A percentile compares a stretch with the other conserved stretches of the same genome.
These are phyloP conservation scores for Elsinoe australis DNA, from an alignment of 2,329 filamentous ascomycete species.

Conservation along the genomic window DNA sequence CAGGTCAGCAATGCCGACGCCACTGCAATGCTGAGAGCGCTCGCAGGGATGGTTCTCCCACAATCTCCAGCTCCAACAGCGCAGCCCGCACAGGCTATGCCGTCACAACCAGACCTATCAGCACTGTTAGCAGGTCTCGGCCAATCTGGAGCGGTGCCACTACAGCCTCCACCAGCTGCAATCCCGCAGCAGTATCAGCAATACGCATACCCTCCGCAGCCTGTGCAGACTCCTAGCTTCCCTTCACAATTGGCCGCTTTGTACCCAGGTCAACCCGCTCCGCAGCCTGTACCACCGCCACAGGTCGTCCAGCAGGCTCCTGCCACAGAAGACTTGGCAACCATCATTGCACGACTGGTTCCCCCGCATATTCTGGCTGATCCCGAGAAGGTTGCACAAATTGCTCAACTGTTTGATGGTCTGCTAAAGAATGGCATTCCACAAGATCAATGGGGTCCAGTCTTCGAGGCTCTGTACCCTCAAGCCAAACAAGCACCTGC, in stretches of 20 bases:
- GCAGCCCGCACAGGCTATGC: not conserved
- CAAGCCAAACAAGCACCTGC: conserved; percentile 23
- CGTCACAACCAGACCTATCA: conserved; percentile 16
- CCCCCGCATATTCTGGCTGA: conserved; percentile 33
- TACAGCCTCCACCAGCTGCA: conserved; percentile 19
- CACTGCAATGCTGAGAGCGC: conserved; percentile 31
- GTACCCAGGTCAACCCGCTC: not conserved
- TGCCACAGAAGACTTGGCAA: conserved; percentile 10
- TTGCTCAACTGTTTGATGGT: conserved; percentile 66
- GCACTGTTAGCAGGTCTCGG: conserved; percentile 19
- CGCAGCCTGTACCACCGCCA: not conserved
- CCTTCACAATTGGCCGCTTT: conserved; percentile 4
- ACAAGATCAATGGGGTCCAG: conserved; percentile 63
- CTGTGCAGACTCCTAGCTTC: not conserved
- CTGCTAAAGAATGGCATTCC: conserved; percentile 68
- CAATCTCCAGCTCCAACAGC: not conserved
- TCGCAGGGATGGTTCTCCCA: conserved; percentile 25
- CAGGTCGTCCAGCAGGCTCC: conserved; percentile 1
- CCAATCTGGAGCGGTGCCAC: conserved; percentile 18
- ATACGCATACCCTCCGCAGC: not conserved
- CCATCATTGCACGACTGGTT: conserved; percentile 25
- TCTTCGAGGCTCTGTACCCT: conserved; percentile 44
- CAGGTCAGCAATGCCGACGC: conserved; percentile 25
- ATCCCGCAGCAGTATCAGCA: conserved; percentile 18
- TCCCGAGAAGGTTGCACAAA: conserved; percentile 53